phyloP scores from a whole-genome alignment of 2,329 filamentous ascomycete genomes.

The Verticillium tricorpus region DNA sequence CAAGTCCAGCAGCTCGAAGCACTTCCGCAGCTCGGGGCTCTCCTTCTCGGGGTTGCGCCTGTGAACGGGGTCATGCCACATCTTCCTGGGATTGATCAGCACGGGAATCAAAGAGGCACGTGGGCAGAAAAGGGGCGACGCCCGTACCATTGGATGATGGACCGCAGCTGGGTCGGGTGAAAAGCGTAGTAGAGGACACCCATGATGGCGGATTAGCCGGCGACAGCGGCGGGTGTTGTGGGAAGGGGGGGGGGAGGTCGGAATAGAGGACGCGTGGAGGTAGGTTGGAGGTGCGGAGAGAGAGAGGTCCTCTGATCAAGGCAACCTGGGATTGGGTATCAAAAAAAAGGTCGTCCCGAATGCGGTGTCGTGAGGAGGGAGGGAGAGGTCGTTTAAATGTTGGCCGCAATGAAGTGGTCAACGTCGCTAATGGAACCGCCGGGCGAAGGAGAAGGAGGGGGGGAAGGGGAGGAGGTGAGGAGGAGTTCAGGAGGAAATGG shows the following conservation, averaged over 20 bases:
- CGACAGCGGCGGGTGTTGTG: background rate
- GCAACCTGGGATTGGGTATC: background rate
- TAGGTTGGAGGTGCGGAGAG: background rate
- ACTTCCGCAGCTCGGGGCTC: constrained; percentile 67
- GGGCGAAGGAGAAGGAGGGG: background rate
- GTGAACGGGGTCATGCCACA: constrained; percentile 95
- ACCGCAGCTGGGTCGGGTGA: constrained; percentile 73
- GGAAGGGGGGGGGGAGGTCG: no score
- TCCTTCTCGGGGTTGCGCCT: constrained; percentile 74
- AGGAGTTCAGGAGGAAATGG: background rate
- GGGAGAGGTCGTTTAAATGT: background rate
- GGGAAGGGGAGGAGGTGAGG: background rate
- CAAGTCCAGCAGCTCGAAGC: constrained; percentile 79
- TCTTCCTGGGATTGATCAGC: constrained; percentile 60
- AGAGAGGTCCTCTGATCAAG: background rate
- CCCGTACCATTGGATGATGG: constrained; percentile 81
- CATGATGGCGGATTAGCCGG: constrained; percentile 39
- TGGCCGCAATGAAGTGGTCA: background rate
- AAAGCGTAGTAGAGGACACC: constrained; percentile 65
- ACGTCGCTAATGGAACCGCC: background rate
- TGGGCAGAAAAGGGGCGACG: background rate
- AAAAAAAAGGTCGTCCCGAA: background rate
- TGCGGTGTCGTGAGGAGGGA: background rate
- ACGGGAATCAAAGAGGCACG: background rate
- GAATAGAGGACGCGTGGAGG: background rate